Evolutionary conservation across 805 yeast species (phyloP).

Genomic region (Nakazawaea populi): DNA sequence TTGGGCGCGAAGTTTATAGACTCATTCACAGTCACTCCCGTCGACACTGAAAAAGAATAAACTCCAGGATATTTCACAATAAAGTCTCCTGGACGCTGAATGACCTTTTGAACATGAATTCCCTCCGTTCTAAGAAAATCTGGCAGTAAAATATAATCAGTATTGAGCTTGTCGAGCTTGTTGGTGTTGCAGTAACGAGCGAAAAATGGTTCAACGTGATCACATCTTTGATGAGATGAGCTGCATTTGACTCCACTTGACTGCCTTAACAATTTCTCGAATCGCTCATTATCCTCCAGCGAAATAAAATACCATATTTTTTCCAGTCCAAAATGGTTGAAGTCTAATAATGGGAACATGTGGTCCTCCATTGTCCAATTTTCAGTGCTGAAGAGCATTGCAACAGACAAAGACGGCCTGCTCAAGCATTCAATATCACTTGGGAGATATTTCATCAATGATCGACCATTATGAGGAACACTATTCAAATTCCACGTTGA

Average conservation of each 20-base stretch:
- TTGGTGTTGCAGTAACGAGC: conserved; percentile 1
- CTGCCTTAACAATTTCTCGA: conserved; percentile 34
- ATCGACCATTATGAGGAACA: conserved; percentile 41
- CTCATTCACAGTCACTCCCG: conserved; percentile 55
- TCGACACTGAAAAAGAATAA: conserved; percentile 43
- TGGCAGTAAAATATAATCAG: conserved; percentile 47
- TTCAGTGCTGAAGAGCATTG: conserved; percentile 47
- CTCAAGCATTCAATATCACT: conserved; percentile 33
- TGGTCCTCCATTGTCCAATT: conserved; percentile 62
- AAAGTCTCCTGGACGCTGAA: conserved; percentile 60
- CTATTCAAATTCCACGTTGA: conserved; percentile 56
- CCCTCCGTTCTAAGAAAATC: conserved; percentile 38
- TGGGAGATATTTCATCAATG: conserved; percentile 40
- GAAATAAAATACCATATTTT: conserved; percentile 62
- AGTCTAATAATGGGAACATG: conserved; percentile 46
- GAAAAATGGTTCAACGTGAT: conserved; percentile 3
- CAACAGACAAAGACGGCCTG: conserved; percentile 40
- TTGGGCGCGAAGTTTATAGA: conserved; percentile 50
- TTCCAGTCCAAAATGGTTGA: conserved; percentile 48
- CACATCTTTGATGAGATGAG: not conserved
- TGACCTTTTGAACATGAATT: conserved; percentile 37
- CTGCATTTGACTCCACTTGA: not conserved
- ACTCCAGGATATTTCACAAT: conserved; percentile 52
- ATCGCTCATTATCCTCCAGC: conserved; percentile 45
- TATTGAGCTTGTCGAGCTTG: conserved; percentile 21